Base-by-base conservation (phyloP, 352 stramenopile species). In the Phytophthora cryptogea region DNA sequence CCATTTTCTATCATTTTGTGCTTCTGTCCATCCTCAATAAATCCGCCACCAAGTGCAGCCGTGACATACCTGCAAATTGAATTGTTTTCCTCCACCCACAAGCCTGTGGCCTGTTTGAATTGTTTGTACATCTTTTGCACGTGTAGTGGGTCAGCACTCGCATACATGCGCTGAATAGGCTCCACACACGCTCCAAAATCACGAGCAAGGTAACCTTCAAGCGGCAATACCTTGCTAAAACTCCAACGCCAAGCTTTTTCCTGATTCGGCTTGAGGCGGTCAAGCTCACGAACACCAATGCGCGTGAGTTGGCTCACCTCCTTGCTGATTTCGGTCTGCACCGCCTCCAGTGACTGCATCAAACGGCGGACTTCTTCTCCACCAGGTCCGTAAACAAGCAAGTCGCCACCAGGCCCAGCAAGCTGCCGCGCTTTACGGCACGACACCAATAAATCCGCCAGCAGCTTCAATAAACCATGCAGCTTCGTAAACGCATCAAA, bases 41-140 rank as follows among this genome's bases (percentile, higher is more conserved):
- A 92, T 3, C 70, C 68, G 8, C 77, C 74, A 23, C 83, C 83
- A 11, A 92, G 66, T 8, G 83, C 78, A 36, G 83, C 78, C 10
- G 78, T 84, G 20, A 91, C 84, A 62, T 94, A 83, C 16, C 74
- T 74, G 41, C 86, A 94, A 40, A 94, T 90, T 16, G 78, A 83
- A 42, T 66, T 92, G 63, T 94, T 94, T 67, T 94, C 86, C 40
- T 92, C 61, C 33, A 94, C 86, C 86, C 86, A 94, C 69, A 90
- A 77, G 8, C 86, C 86, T 14, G 86, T 92, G 13, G 83, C 82
- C 37, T 91, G 75, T 23, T 88, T 86, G 54, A 94, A 94, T 65
- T 94, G 81, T 68, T 90, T 88, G 63, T 89, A 90, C 77, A 94
- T 85, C 64, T 90, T 89, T 66, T 94, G 83, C 16, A 94, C 86